Evolutionary conservation across 768 basidiomycete genomes (phyloP), one percentile per base, ranked within the genome.

Genomic region (Rhizopogon vulgaris): DNA sequence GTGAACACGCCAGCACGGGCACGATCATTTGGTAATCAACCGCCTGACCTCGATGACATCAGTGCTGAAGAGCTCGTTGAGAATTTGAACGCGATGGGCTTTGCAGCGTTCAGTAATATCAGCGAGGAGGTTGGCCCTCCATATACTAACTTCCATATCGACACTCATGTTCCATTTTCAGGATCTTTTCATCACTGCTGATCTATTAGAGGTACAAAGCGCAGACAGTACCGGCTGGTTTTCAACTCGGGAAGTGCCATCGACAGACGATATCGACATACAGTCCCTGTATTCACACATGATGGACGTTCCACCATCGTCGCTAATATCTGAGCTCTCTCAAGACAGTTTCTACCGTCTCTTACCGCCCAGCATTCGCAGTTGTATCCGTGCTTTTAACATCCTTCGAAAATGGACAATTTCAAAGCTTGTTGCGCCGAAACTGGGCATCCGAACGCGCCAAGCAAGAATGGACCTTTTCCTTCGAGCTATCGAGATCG

Each of bases 181-280:
- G 87, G 90, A 92, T 67, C 72, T 93, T 36, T 85, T 89, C 59
- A 73, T 84, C 39, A 83, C 86, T 6, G 79, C 83, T 4, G 90
- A 93, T 63, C 68, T 91, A 15, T 74, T 93, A 9, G 90, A 93
- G 65, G 80, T 89, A 0, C 90, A 93, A 65, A 83, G 80, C 2
- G 78, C 81, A 14, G 90, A 93, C 63, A 80, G 83, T 30, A 84
- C 80, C 2, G 90, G 87, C 3, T 93, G 90, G 90, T 87, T 90
- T 66, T 56, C 65, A 12, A 50, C 70, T 30, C 73, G 80, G 49
- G 89, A 91, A n/a, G 63, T 72, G 0, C 68, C 67, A 14, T 68
- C 74, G 0, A 65, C 71, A 42, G 90, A 93, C 42, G 71, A 75
- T 3, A 73, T 83, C n/a, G 87, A 90, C 56, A 83, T 92, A 41